Evolutionary conservation across 345 rosid species (phyloP), one percentile per base, ranked within the genome.

Genomic region (Draba incana): DNA sequence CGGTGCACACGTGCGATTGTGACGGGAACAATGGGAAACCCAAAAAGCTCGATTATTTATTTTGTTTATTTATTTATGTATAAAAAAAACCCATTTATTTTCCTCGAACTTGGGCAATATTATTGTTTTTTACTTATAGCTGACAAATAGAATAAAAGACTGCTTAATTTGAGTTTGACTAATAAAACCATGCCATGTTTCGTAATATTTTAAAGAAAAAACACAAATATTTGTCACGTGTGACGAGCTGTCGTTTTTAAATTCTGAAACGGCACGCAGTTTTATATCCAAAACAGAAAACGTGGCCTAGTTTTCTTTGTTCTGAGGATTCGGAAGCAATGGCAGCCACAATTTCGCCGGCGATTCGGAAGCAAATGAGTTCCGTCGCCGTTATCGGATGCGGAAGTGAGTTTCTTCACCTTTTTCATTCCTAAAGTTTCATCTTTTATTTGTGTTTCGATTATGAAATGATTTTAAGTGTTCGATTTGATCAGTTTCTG

Each of bases 301-400:
- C 77, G 68, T 4, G 13, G 60, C 27, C 37, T 52, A 2, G 56
- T 70, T 44, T 42, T 49, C 5, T 35, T 35, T 4, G 24, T 13
- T 33, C 37, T 5, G 33, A 46, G 57, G 68, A 55, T 31, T n/a
- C n/a, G n/a, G 71, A 54, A 8, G 52, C 43, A 43, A 64, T 57
- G 52, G 35, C 42, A 53, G 72, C 68, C 68, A 51, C 78, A 16
- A 51, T 28, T 3, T 66, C 66, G 37, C 63, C 72, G 68, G 77
- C 62, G 77, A 72, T 57, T 57, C 31, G 39, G 54, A 66, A 65
- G 39, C 66, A 30, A 58, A 80, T 82, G 88, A 83, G 70, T 80
- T 60, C 60, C 63, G 87, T 90, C 39, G 95, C 97, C 25, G 81
- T 90, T 5, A 75, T 86, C 69, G 97, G 97, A 41, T 79, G 89